Conservation (phyloP, 148 eudicot genomes). For the Silene conica region DNA sequence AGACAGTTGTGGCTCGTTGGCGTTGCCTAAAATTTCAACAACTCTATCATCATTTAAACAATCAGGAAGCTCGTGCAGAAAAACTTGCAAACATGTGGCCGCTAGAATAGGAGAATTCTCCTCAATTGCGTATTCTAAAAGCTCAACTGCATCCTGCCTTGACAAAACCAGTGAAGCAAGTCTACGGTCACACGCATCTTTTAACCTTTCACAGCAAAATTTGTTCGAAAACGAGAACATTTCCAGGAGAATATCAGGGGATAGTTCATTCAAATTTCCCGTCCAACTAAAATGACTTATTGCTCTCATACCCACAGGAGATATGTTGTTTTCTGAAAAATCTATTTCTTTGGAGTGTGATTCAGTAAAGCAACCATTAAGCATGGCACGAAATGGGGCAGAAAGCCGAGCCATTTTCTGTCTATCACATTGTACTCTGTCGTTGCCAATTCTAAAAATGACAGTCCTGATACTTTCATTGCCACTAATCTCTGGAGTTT, state of each 20-base stretch:
- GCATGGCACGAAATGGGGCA: slow-evolving; percentile 84
- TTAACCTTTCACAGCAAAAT: slow-evolving; percentile 83
- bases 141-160: slow-evolving; percentile 61
- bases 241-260: slow-evolving; percentile 60
- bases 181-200: slow-evolving; percentile 78
- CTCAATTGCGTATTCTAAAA: slow-evolving; percentile 76
- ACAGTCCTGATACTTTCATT: slow-evolving; percentile 39
- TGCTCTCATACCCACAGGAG: slow-evolving; percentile 68
- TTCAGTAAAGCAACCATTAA: slow-evolving; percentile 83
- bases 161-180: slow-evolving; percentile 66
- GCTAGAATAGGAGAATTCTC: slow-evolving; percentile 74
- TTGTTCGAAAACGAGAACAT: slow-evolving; percentile 68
- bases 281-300: slow-evolving; percentile 56
- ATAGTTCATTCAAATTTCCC: slow-evolving; percentile 43
- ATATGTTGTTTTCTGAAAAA: slow-evolving; percentile 69
- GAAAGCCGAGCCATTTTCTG: slow-evolving; percentile 75
- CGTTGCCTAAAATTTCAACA: slow-evolving; percentile 55
- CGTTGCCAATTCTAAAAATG: slow-evolving; percentile 62
- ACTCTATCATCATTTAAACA: slow-evolving; percentile 54
- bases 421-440: slow-evolving; percentile 69
- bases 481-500: slow-evolving; percentile 11
- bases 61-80: slow-evolving; percentile 76
- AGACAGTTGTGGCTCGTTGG: slow-evolving; percentile 46
- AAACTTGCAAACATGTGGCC: slow-evolving; percentile 85
- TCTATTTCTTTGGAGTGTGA: slow-evolving; percentile 62